Evolutionary conservation across 441 rosid species (phyloP).

Genomic region (Eutrema salsugineum): DNA sequence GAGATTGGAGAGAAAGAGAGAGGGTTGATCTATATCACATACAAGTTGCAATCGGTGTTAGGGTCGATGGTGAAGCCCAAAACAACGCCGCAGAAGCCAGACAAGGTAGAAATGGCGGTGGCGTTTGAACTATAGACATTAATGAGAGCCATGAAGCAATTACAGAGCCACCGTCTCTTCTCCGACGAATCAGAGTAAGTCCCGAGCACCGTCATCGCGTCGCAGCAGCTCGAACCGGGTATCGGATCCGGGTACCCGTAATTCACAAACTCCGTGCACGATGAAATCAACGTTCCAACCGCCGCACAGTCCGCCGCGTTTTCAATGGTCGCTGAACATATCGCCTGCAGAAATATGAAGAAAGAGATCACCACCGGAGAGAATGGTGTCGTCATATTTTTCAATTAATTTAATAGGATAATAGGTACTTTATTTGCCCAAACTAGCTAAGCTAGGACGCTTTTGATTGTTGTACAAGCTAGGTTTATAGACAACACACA

Average conservation of each 20-base stretch:
- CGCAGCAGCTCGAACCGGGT: conserved; percentile 75
- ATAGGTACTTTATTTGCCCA: not conserved
- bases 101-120: conserved; percentile 66
- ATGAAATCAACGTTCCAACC: conserved; percentile 50
- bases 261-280: conserved; percentile 59
- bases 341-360: conserved; percentile 10
- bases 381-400: not conserved
- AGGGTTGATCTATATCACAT: not conserved
- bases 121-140: conserved; percentile 46
- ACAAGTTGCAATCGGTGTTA: conserved; percentile 61
- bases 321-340: conserved; percentile 22
- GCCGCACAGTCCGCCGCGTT: conserved; percentile 47
- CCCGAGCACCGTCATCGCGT: conserved; percentile 48
- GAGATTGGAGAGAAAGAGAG: not conserved
- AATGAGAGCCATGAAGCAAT: conserved; percentile 60
- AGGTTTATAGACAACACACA: not conserved
- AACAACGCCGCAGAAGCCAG: conserved; percentile 69
- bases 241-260: conserved; percentile 67
- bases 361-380: not conserved
- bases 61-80: conserved; percentile 68
- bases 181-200: conserved; percentile 39
- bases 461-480: not conserved
- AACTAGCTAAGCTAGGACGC: not conserved
- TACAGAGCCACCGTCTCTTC: conserved; percentile 41
- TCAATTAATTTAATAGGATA: not conserved